These are phyloP conservation scores for Puccinia coronata DNA, from an alignment of 1,284 basidiomycete genomes.

Conservation along the genomic window DNA sequence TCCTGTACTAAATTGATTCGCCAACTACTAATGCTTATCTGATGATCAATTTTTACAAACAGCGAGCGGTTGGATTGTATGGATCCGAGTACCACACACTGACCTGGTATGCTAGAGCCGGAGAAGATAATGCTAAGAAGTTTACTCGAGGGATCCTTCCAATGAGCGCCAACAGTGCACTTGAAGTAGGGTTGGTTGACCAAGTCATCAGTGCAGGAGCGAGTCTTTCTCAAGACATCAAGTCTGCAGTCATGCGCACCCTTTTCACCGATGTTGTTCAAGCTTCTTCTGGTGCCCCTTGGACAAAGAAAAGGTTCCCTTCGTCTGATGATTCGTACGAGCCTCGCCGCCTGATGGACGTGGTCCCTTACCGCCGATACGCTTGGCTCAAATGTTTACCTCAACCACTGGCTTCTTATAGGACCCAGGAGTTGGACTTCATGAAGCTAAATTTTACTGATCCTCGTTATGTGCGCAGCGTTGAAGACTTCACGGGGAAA, in stretches of 20 bases:
- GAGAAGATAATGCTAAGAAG: conserved; percentile 56
- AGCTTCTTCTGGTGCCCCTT: conserved; percentile 25
- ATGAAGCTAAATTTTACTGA: conserved; percentile 63
- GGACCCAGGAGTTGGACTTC: conserved; percentile 61
- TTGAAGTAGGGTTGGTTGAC: conserved; percentile 22
- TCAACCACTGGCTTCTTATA: conserved; percentile 58
- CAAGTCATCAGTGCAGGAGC: background rate
- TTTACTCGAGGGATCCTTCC: conserved; percentile 61
- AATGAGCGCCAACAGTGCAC: conserved; percentile 55
- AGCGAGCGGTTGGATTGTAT: conserved; percentile 46
- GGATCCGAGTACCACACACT: conserved; percentile 44
- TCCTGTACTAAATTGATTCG: background rate
- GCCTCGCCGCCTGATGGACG: conserved; percentile 13
- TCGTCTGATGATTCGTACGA: background rate
- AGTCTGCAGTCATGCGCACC: conserved; percentile 10
- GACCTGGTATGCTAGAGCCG: conserved; percentile 44
- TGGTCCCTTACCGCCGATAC: conserved; percentile 57
- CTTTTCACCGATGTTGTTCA: conserved; percentile 9
- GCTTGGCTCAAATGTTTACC: conserved; percentile 55
- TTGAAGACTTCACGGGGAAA: conserved; percentile 62
- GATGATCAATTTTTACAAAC: conserved; percentile 58
- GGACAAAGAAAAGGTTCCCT: conserved; percentile 14
- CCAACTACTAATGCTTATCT: conserved; percentile 60
- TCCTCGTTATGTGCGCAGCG: conserved; percentile 60
- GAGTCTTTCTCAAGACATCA: background rate